Evolutionary conservation across 163 green algal genomes (phyloP).

Genomic region (Scenedesmus sp.): DNA sequence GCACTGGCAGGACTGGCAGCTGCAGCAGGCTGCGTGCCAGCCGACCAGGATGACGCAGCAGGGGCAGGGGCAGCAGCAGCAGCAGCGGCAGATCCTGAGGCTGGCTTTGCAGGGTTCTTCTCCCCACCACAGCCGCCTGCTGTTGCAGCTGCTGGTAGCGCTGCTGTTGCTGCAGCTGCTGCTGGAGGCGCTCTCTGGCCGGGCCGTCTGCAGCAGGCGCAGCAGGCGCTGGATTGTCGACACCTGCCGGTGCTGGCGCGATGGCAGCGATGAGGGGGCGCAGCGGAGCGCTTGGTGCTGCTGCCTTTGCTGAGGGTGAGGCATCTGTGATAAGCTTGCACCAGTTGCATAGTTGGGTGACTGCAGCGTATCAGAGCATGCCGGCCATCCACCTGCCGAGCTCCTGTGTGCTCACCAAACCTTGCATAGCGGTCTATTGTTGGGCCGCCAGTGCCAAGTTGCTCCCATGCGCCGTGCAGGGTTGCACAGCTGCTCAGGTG

Average conservation of each 20-base stretch:
- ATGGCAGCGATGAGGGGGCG: background rate
- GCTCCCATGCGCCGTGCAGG: no score
- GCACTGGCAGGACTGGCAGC: background rate
- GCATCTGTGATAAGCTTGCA: background rate
- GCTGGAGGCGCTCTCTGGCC: background rate
- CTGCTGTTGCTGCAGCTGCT: background rate
- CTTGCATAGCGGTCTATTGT: no score
- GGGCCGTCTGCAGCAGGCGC: background rate
- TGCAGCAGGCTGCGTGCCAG: background rate
- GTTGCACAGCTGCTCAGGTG: no score
- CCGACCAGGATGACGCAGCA: background rate
- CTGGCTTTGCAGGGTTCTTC: conserved; percentile 35
- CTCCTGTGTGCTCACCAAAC: no score
- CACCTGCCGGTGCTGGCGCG: conserved; percentile 2
- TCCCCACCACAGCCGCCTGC: background rate
- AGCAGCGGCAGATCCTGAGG: conserved; percentile 5
- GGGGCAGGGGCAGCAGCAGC: conserved; percentile 10
- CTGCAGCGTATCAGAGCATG: no score
- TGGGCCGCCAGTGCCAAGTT: no score
- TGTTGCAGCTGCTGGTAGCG: background rate
- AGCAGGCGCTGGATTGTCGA: background rate
- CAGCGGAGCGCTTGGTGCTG: conserved; percentile 7
- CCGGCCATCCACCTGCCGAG: background rate
- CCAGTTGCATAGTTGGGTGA: background rate
- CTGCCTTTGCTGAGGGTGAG: background rate